phyloP scores from a whole-genome alignment of 768 basidiomycete genomes.

The Nidularia sp. region DNA sequence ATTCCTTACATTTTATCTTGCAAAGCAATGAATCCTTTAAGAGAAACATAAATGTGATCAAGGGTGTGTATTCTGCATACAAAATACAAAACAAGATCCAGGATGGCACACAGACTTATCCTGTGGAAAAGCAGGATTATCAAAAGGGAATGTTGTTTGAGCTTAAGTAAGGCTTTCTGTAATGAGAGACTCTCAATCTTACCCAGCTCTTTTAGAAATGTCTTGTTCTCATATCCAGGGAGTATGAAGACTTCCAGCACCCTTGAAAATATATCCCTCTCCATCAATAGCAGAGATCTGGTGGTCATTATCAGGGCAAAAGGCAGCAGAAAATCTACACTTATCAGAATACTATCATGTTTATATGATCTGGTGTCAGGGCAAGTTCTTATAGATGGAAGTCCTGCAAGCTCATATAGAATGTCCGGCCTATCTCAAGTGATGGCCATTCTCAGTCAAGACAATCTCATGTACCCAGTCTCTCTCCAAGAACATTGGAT shows the following conservation, averaged over 20 bases:
- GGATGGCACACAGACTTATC: slow-evolving; percentile 21
- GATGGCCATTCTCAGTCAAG: slow-evolving; percentile 46
- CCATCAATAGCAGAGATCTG: slow-evolving; percentile 40
- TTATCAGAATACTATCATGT: slow-evolving; percentile 46
- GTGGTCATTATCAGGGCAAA: slow-evolving; percentile 58
- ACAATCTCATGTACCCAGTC: slow-evolving; percentile 43
- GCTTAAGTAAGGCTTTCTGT: slow-evolving; percentile 13
- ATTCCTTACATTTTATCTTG: slow-evolving; percentile 16
- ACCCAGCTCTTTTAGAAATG: slow-evolving; percentile 27
- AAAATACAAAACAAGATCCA: slow-evolving; percentile 15
- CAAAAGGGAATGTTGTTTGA: slow-evolving; percentile 23
- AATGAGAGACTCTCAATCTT: background rate
- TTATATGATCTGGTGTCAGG: slow-evolving; percentile 44
- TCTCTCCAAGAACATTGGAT: slow-evolving; percentile 37
- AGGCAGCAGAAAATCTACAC: slow-evolving; percentile 51
- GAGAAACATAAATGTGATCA: slow-evolving; percentile 19
- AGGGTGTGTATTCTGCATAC: slow-evolving; percentile 22
- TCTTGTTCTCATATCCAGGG: slow-evolving; percentile 51
- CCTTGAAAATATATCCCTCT: slow-evolving; percentile 35
- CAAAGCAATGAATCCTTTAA: slow-evolving; percentile 12
- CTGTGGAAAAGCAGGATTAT: slow-evolving; percentile 4
- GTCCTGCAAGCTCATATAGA: slow-evolving; percentile 30
- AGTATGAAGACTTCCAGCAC: slow-evolving; percentile 27
- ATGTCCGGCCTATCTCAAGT: slow-evolving; percentile 35
- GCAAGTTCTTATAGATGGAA: slow-evolving; percentile 37